Conservation (phyloP, 2,329 filamentous ascomycete genomes). For the Microdochium paspali region DNA sequence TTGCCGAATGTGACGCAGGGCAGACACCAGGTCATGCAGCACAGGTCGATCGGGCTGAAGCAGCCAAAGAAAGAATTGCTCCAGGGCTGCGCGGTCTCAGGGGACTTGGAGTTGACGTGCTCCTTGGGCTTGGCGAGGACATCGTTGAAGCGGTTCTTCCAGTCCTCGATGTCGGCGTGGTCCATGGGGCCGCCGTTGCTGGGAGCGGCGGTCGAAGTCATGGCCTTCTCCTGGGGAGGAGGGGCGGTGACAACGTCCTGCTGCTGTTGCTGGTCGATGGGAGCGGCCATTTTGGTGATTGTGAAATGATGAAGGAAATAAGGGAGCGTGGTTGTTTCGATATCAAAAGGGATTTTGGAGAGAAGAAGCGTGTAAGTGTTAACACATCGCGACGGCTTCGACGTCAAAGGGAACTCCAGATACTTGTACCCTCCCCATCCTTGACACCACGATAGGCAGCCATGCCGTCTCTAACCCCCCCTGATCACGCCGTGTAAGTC, state of each 20-base stretch:
- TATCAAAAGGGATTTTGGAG: background rate
- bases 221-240: background rate
- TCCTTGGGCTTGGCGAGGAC: constrained; percentile 30
- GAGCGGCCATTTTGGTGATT: background rate
- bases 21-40: constrained; percentile 33
- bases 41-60: constrained; percentile 32
- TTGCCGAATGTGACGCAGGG: constrained; percentile 40
- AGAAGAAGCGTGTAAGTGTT: background rate
- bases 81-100: constrained; percentile 27
- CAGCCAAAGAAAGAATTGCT: constrained; percentile 30
- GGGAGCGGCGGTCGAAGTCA: background rate
- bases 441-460: no score
- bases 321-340: background rate
- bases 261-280: background rate
- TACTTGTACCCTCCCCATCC: no score
- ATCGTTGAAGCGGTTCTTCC: constrained; percentile 32
- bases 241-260: background rate
- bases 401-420: no score
- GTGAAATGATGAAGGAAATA: background rate
- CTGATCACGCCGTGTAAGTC: no score
- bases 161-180: constrained; percentile 32
- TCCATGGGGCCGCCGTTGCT: constrained; percentile 25
- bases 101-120: constrained; percentile 30
- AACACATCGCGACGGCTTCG: background rate
- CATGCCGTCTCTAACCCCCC: no score